Evolutionary conservation across 106 monocot genomes (phyloP), one percentile per base, ranked within the genome.

Genomic region (Ottelia alismoides): DNA sequence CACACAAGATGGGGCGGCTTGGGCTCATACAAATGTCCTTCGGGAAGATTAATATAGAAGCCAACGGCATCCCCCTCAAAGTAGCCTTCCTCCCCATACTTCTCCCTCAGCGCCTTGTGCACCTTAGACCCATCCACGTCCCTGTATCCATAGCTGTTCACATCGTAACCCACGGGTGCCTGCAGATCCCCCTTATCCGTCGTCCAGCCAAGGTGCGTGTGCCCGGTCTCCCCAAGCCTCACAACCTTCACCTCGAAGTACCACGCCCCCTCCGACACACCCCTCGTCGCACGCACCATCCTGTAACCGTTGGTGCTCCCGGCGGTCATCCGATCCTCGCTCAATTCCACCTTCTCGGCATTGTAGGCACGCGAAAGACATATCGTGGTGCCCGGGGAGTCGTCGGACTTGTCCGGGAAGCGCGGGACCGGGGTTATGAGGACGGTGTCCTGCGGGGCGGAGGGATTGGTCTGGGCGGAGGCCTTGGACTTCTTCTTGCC

Each of bases 171-270:
- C 14, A 96, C 96, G 0, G 96, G 96, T 0, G 96, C 88, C 59
- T 96, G 96, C 22, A 96, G 72, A 55, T 96, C 96, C 27, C 85
- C 96, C 55, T 89, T 96, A 49, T 89, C 76, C 21, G 76, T 89
- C 3, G 85, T 74, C 88, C 88, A 96, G 2, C 96, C 96, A 0
- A 96, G 65, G 52, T 89, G 45, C 11, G 85, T 74, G 58, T 96
- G 96, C 14, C 88, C 96, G 1, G 89, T 78, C 20, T 66, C 68
- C 17, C 96, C 96, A 1, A 96, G 72, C 45, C 45, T 55, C 21
- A 77, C 19, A 0, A 96, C 64, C 55, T 58, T 73, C 31, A 96
- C 68, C 71, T 96, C 96, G 27, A 96, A 96, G 74, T 77, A 96
- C 96, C 96, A 89, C 0, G 78, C 71, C 0, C 96, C 96, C 7